phyloP scores from a whole-genome alignment of 176 grass and related monocot species.

The Miscanthus lutarioriparius region DNA sequence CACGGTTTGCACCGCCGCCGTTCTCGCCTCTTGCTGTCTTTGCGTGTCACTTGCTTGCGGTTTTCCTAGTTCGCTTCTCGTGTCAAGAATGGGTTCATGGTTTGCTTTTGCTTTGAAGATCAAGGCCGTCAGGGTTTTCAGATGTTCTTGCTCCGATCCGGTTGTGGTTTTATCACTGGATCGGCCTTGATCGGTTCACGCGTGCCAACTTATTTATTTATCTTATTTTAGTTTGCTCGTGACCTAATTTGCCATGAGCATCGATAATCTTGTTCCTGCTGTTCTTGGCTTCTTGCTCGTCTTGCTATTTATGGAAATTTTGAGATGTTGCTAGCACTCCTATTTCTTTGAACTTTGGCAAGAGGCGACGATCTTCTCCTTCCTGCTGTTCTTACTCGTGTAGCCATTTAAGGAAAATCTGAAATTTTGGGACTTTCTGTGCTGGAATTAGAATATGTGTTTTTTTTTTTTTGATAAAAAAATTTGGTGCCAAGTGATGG shows the following conservation, averaged over 20 bases:
- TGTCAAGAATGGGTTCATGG: background rate
- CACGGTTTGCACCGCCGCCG: slow-evolving; percentile 24
- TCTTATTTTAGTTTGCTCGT: no score
- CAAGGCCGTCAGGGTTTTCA: background rate
- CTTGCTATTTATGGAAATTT: background rate
- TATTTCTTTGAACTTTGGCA: background rate
- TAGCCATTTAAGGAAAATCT: background rate
- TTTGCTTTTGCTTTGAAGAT: background rate
- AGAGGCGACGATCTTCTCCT: background rate
- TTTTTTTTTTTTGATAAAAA: background rate
- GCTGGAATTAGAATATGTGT: background rate
- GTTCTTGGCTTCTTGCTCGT: background rate
- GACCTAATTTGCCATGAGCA: background rate
- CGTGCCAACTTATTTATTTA: no score
- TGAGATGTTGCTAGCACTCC: background rate
- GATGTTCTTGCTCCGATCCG: background rate
- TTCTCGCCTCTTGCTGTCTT: background rate
- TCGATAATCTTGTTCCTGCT: background rate
- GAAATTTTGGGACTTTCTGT: background rate
- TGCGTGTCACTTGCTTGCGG: background rate
- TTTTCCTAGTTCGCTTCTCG: background rate
- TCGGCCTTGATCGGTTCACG: background rate
- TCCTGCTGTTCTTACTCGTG: background rate
- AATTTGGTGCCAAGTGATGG: background rate
- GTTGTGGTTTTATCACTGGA: slow-evolving; percentile 1